These are phyloP conservation scores for Zygnema circumcarinatum DNA, from an alignment of 139 green algal species.

Conservation along the genomic window DNA sequence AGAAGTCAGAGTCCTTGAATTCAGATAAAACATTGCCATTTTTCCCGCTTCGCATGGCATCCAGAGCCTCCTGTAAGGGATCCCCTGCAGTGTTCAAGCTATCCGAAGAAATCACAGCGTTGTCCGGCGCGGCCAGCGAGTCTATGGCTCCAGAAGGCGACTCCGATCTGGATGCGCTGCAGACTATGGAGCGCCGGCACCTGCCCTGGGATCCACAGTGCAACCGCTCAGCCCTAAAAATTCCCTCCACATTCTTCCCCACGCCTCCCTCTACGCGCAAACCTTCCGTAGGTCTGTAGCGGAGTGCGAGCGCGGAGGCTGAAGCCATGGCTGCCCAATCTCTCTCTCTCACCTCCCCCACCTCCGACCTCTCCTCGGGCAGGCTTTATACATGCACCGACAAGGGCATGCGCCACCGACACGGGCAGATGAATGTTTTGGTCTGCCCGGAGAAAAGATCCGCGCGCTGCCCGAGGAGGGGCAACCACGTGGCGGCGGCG, in stretches of 20 bases:
- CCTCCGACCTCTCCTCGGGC: no score
- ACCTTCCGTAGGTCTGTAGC: no score
- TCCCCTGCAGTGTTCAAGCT: slow-evolving; percentile 3
- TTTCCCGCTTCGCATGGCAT: background rate
- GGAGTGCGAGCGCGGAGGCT: no score
- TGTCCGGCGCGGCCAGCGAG: background rate
- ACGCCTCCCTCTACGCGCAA: no score
- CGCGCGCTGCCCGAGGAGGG: no score
- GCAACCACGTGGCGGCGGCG: no score
- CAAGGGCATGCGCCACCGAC: no score
- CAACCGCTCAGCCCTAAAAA: background rate
- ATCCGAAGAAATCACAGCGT: background rate
- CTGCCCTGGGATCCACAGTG: background rate
- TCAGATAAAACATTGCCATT: slow-evolving; percentile 1
- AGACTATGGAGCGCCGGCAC: background rate
- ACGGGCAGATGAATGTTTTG: no score
- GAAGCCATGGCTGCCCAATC: no score
- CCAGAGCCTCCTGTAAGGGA: background rate
- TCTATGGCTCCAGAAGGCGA: background rate
- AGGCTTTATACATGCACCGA: no score
- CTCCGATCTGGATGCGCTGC: background rate
- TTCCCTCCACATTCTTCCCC: slow-evolving; percentile 3
- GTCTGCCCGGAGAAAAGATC: no score
- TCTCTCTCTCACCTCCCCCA: no score
- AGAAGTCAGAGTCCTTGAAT: slow-evolving; percentile 29